Evolutionary conservation across 225 moss, liverwort and hornwort species (phyloP), one percentile per base, ranked within the genome.

Genomic region (Marchantia polymorpha): DNA sequence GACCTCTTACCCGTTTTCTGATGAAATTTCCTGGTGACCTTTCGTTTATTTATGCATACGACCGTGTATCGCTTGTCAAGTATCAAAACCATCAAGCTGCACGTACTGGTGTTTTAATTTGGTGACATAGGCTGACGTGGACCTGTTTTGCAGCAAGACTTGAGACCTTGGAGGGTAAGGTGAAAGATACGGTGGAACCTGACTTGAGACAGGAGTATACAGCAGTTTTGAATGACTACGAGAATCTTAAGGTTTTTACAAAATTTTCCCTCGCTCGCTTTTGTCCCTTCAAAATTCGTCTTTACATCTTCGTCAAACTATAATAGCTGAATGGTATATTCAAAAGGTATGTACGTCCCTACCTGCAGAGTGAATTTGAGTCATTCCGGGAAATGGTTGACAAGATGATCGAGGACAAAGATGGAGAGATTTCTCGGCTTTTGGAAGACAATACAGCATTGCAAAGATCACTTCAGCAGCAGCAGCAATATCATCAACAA

Each of bases 381-480:
- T 89, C 92, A 55, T 94, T 91, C 84, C 93, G 91, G 67, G 93
- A 93, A 75, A 88, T 94, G 84, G 91, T 91, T 39, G 91, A 93
- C 83, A 89, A 86, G 39, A 91, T 92, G 89, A 91, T 94, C 88
- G 86, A 90, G 83, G 94, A 85, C 13, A 97, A 94, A 85, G 97
- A 97, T 78, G 82, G 90, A 81, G 97, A 97, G 80, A 91, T 97
- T 48, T 81, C 91, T 75, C 93, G 93, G 75, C 85, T 97, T 17
- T 77, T 91, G 63, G 89, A 93, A 77, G 92, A 97, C 52, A 93
- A 79, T 70, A 81, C 89, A 23, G 77, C 81, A 50, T 64, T 94
- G 48, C 92, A 92, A 82, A 91, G 84, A 79, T 82, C 82, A 70
- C 77, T 85, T 23, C 83, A 69, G 9, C 22, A 83, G 51, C 91